A percentile compares a stretch with the other conserved stretches of the same genome.
Evolutionary conservation across 108 stramenopile genomes (phyloP).

Genomic region (Nitzschia inconspicua): DNA sequence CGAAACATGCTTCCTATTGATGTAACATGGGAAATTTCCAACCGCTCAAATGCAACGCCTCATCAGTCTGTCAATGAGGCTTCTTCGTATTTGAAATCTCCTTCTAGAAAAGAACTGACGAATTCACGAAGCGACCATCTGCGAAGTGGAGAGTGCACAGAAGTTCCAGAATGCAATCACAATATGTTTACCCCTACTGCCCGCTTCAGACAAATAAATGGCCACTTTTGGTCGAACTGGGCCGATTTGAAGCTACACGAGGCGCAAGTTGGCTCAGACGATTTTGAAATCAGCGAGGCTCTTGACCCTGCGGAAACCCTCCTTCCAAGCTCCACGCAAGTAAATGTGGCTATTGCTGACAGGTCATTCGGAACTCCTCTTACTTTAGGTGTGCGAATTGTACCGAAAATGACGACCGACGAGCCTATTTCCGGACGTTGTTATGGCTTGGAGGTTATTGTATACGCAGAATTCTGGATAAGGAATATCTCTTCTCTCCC

Average conservation of each 20-base stretch:
- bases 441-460: conserved; percentile 52
- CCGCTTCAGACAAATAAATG: conserved; percentile 18
- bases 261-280: neutral
- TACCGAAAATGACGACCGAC: conserved; percentile 41
- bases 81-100: neutral
- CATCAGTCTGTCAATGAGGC: no score
- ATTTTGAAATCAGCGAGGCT: neutral
- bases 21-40: conserved; percentile 26
- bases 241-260: conserved; percentile 11
- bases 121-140: neutral
- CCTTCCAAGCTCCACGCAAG: conserved; percentile 17
- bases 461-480: conserved; percentile 70
- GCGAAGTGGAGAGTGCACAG: conserved; percentile 31
- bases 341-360: conserved; percentile 43
- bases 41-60: neutral
- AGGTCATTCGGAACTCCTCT: conserved; percentile 37
- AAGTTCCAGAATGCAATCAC: conserved; percentile 37
- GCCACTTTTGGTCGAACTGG: conserved; percentile 34
- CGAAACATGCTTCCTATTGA: conserved; percentile 56
- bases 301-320: neutral
- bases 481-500: conserved; percentile 56
- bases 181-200: neutral
- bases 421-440: conserved; percentile 4
- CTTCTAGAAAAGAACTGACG: no score
- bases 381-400: conserved; percentile 50